Percentiles rank a stretch among this genome's conserved stretches.
Evolutionary conservation across 2,329 filamentous ascomycete species (phyloP).

Genomic region (Exophiala bonariae): DNA sequence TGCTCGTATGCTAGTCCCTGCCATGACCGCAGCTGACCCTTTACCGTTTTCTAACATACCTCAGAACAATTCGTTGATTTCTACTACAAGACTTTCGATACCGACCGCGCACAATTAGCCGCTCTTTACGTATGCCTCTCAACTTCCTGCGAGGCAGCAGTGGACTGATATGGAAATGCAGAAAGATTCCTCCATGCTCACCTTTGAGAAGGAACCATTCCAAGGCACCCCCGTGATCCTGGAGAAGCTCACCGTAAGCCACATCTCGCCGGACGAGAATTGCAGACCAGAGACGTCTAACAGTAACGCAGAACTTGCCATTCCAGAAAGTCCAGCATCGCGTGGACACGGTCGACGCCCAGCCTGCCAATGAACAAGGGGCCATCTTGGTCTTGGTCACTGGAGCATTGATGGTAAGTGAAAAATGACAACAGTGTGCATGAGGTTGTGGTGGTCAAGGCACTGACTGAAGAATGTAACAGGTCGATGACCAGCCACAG

Average conservation of each 20-base stretch:
- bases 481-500: constrained; percentile 83
- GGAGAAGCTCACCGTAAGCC: constrained; percentile 76
- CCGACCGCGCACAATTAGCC: constrained; percentile 63
- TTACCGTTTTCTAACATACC: constrained; percentile 27
- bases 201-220: constrained; percentile 74
- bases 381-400: constrained; percentile 86
- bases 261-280: too few species aligned
- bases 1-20: constrained; percentile 37
- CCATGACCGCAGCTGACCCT: too few species aligned
- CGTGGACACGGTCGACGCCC: constrained; percentile 76
- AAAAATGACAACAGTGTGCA: constrained; percentile 36
- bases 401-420: constrained; percentile 81
- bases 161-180: constrained; percentile 39
- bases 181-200: constrained; percentile 86
- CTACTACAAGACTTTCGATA: constrained; percentile 89
- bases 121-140: constrained; percentile 73
- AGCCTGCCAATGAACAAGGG: constrained; percentile 66
- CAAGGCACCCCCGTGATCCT: constrained; percentile 67
- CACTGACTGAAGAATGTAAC: constrained; percentile 16
- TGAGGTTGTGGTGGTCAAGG: not conserved
- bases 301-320: constrained; percentile 64
- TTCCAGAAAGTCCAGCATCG: constrained; percentile 81
- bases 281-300: constrained; percentile 7
- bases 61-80: constrained; percentile 83
- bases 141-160: constrained; percentile 6